These are phyloP conservation scores for Phanerochaete sordida DNA, from an alignment of 768 basidiomycete genomes.

Conservation along the genomic window DNA sequence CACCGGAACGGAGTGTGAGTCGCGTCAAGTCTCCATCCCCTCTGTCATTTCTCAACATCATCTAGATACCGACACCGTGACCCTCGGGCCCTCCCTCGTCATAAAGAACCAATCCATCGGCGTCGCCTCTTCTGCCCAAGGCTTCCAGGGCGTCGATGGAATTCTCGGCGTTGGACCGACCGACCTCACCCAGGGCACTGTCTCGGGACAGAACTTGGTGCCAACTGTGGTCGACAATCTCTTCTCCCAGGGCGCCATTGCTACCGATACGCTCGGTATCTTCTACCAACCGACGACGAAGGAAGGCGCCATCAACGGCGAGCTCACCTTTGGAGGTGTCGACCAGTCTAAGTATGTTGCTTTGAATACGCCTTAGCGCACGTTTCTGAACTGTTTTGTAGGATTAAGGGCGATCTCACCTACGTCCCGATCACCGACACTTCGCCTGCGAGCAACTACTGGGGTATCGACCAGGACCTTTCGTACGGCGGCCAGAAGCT, in stretches of 20 bases:
- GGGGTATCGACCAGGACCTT: slow-evolving; percentile 28
- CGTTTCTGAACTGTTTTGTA: not conserved
- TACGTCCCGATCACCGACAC: slow-evolving; percentile 20
- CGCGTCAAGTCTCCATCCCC: no score
- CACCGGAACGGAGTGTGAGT: slow-evolving; percentile 42
- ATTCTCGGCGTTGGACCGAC: slow-evolving; percentile 5
- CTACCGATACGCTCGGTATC: not conserved
- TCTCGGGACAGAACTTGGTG: not conserved
- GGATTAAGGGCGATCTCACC: not conserved
- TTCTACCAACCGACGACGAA: slow-evolving; percentile 4
- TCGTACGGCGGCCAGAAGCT: slow-evolving; percentile 26
- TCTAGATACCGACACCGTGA: not conserved
- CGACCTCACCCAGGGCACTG: slow-evolving; percentile 2
- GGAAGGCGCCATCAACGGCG: not conserved
- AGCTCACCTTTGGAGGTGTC: slow-evolving; percentile 4
- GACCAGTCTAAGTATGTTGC: slow-evolving; percentile 1
- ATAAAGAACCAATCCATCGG: slow-evolving; percentile 11
- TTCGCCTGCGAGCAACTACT: slow-evolving; percentile 20
- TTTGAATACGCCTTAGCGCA: not conserved
- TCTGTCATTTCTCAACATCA: no score
- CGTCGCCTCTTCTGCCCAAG: slow-evolving; percentile 2
- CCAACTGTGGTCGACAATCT: slow-evolving; percentile 5
- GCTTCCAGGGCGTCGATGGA: slow-evolving; percentile 12
- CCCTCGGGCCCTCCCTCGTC: not conserved
- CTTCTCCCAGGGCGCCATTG: slow-evolving; percentile 3